Conservation (phyloP, 148 eudicot species). For the Limonium bicolor region DNA sequence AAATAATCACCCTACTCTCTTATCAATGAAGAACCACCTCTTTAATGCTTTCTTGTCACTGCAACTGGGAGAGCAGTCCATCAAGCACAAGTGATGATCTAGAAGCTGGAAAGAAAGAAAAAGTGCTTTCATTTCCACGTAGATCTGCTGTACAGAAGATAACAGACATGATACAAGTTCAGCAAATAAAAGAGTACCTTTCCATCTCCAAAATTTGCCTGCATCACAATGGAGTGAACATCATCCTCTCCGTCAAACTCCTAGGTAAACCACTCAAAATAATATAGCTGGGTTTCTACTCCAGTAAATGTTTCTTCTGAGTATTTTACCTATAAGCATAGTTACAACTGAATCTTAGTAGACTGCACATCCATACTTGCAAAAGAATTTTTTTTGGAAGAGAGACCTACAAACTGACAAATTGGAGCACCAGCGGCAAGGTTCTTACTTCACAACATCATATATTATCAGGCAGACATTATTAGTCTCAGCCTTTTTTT, state of each 20-base stretch:
- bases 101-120: neutral
- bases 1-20: constrained; percentile 46
- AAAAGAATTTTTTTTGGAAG: no score
- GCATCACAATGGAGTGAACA: constrained; percentile 23
- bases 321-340: no score
- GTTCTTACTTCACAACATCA: no score
- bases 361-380: no score
- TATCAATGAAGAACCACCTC: constrained; percentile 87
- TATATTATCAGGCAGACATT: no score
- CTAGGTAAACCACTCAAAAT: neutral
- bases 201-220: constrained; percentile 27
- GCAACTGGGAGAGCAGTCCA: constrained; percentile 48
- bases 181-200: constrained; percentile 20
- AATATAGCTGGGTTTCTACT: neutral
- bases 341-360: no score
- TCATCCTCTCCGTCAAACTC: constrained; percentile 14
- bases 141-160: no score
- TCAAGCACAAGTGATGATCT: constrained; percentile 22
- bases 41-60: constrained; percentile 60
- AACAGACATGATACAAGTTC: neutral
- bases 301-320: constrained; percentile 4
- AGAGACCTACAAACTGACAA: no score
- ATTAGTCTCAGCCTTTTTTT: no score
- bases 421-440: no score
- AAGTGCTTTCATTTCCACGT: neutral